These are phyloP conservation scores for Astrephomene gubernaculifera DNA, from an alignment of 139 green algal species.

Conservation along the genomic window DNA sequence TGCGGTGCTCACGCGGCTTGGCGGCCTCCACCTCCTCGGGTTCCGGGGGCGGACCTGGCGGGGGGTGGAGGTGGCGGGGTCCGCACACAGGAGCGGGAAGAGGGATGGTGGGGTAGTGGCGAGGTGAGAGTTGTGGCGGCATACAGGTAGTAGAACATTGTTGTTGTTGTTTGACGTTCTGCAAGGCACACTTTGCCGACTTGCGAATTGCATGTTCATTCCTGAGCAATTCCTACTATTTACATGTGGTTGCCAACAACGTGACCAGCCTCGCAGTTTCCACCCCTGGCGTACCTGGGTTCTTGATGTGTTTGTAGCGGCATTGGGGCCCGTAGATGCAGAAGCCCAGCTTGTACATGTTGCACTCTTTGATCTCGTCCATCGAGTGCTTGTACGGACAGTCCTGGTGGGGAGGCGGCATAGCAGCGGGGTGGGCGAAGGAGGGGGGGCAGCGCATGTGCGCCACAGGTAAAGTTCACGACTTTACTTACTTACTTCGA, in stretches of 20 bases:
- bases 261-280: no score
- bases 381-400: constrained; percentile 94
- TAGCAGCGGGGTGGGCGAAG: background rate
- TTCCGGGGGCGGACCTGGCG: constrained; percentile 77
- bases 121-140: no score
- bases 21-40: constrained; percentile 77
- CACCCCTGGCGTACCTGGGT: constrained; percentile 56
- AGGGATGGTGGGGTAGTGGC: background rate
- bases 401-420: constrained; percentile 64
- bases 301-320: constrained; percentile 91
- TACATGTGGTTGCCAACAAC: no score
- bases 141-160: background rate
- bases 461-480: no score
- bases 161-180: background rate
- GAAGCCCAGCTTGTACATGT: constrained; percentile 99
- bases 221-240: no score
- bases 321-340: constrained; percentile 96
- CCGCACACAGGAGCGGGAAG: no score
- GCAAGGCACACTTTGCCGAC: no score
- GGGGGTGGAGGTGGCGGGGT: background rate
- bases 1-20: constrained; percentile 82
- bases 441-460: no score
- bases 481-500: no score
- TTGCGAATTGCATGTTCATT: no score
- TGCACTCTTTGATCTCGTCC: constrained; percentile 98